Evolutionary conservation across 805 yeast species (phyloP).

Genomic region (Metschnikowia hibisci): DNA sequence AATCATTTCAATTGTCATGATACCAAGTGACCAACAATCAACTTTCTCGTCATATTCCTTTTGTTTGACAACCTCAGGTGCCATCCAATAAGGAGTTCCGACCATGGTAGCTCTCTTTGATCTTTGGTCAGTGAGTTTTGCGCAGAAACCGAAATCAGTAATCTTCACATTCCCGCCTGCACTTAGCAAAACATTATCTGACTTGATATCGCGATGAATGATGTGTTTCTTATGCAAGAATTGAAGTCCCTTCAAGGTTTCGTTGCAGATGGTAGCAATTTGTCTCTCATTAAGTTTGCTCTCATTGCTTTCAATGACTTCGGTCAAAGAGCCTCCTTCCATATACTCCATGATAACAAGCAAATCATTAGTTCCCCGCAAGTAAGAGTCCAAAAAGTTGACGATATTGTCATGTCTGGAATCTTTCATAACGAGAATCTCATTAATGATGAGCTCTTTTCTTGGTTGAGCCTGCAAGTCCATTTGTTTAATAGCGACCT

Average conservation of each 20-base stretch:
- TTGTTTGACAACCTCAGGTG: constrained; percentile 79
- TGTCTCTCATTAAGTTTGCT: constrained; percentile 72
- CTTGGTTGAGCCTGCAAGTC: constrained; percentile 87
- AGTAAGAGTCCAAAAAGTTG: constrained; percentile 86
- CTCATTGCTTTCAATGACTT: constrained; percentile 86
- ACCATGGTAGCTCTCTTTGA: constrained; percentile 81
- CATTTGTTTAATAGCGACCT: constrained; percentile 96
- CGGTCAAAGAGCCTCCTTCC: constrained; percentile 98
- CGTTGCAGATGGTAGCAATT: constrained; percentile 86
- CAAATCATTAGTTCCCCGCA: constrained; percentile 72
- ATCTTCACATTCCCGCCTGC: constrained; percentile 43
- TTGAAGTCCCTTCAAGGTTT: constrained; percentile 86
- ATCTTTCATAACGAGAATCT: constrained; percentile 94
- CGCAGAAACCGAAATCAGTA: constrained; percentile 49
- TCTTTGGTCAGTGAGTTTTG: constrained; percentile 69
- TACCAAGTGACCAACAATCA: constrained; percentile 80
- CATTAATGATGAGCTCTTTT: constrained; percentile 92
- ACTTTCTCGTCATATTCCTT: constrained; percentile 80
- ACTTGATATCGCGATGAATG: constrained; percentile 62
- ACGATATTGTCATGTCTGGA: constrained; percentile 93
- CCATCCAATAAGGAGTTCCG: constrained; percentile 90
- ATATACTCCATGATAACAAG: constrained; percentile 99
- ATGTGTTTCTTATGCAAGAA: constrained; percentile 89
- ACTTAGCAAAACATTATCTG: constrained; percentile 44
- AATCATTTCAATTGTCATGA: constrained; percentile 84